Conservation (phyloP, 2,329 filamentous ascomycete species). For the Hirsutella rhossiliensis region DNA sequence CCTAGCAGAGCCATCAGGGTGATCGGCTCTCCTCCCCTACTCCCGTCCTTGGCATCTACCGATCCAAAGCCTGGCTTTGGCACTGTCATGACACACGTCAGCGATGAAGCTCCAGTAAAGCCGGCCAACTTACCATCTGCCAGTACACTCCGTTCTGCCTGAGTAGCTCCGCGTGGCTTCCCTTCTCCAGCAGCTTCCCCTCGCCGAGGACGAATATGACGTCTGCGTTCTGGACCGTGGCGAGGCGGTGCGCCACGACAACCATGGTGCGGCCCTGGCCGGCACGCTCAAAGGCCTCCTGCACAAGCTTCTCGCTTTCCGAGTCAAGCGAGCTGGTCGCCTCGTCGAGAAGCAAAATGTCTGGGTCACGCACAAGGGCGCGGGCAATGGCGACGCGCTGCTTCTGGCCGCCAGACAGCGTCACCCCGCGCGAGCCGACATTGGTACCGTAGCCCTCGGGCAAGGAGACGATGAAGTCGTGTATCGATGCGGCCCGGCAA, state of each 20-base stretch:
- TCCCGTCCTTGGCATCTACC: slow-evolving; percentile 16
- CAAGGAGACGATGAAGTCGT: slow-evolving; percentile 58
- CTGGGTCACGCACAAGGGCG: slow-evolving; percentile 53
- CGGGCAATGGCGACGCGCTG: slow-evolving; percentile 60
- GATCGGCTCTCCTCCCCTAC: neutral
- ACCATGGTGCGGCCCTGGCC: slow-evolving; percentile 52
- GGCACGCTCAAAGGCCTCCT: slow-evolving; percentile 55
- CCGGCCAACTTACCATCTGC: slow-evolving; percentile 37
- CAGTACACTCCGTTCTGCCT: slow-evolving; percentile 41
- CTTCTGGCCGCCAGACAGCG: slow-evolving; percentile 59
- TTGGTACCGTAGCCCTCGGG: slow-evolving; percentile 57
- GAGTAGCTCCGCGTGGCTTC: slow-evolving; percentile 38
- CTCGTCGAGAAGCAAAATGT: slow-evolving; percentile 59
- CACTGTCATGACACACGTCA: slow-evolving; percentile 26
- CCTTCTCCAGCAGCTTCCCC: slow-evolving; percentile 41
- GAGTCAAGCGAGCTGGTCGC: slow-evolving; percentile 59
- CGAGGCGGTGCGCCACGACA: slow-evolving; percentile 65
- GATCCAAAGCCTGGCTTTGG: slow-evolving; percentile 45
- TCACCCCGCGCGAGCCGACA: slow-evolving; percentile 54
- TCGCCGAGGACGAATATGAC: slow-evolving; percentile 69
- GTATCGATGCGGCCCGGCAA: slow-evolving; percentile 52
- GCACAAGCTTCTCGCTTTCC: slow-evolving; percentile 48
- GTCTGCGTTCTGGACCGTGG: slow-evolving; percentile 68
- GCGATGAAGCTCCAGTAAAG: slow-evolving; percentile 3
- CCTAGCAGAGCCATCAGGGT: neutral